These are phyloP conservation scores for Phanerodontia chrysosporium DNA, from an alignment of 768 basidiomycete genomes.

Conservation along the genomic window DNA sequence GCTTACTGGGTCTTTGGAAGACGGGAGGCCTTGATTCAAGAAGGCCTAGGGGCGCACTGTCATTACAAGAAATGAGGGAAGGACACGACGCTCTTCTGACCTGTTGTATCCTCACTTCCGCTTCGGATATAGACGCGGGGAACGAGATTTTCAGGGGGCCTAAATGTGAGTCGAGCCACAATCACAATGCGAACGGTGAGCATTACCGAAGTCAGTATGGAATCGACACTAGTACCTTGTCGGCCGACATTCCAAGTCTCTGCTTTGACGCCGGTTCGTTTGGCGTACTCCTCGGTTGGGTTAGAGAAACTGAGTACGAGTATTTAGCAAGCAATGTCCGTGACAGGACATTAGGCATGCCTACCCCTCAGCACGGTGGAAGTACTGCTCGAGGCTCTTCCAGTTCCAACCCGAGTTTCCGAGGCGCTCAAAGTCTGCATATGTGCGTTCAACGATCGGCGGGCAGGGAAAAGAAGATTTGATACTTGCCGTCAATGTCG, in stretches of 20 bases:
- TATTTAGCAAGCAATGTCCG: not conserved
- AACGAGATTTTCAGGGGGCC: conserved; percentile 7
- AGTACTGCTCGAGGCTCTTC: conserved; percentile 19
- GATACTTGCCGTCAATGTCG: conserved; percentile 10
- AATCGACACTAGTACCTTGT: conserved; percentile 3
- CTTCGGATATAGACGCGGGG: conserved; percentile 9
- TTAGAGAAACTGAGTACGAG: conserved; percentile 4
- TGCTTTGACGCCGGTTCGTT: conserved; percentile 11
- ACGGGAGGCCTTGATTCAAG: not conserved
- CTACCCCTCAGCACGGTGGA: conserved; percentile 19
- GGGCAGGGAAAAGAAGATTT: too few relatives aligned
- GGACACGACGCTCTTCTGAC: not conserved
- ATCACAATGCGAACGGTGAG: not conserved
- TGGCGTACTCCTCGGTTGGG: not conserved
- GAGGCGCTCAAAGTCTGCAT: conserved; percentile 19
- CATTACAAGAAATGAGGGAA: not conserved
- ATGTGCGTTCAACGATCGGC: not conserved
- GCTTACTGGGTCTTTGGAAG: conserved; percentile 1
- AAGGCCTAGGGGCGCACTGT: conserved; percentile 1
- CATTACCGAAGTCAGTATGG: too few relatives aligned
- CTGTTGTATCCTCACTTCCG: conserved; percentile 8
- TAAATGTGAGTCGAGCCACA: not conserved
- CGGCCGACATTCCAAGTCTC: conserved; percentile 20
- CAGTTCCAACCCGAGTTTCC: conserved; percentile 28
- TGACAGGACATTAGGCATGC: not conserved